A percentile compares a stretch with the other conserved stretches of the same genome.
phyloP scores from a whole-genome alignment of 805 yeast species.

The Blastobotrys mokoenaii region DNA sequence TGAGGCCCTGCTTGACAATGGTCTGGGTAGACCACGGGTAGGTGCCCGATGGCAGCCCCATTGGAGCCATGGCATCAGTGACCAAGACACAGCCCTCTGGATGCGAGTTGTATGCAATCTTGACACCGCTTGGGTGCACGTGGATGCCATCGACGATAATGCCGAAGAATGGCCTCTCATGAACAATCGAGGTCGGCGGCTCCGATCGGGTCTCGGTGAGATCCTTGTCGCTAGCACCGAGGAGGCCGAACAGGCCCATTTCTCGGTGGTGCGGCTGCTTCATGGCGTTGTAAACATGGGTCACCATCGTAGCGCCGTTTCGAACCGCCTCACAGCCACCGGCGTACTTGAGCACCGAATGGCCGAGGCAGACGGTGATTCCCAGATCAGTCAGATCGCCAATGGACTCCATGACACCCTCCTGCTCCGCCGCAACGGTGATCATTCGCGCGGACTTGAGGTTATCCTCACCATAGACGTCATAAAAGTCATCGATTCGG shows the following conservation, averaged over 20 bases:
- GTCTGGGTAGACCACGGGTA: slow-evolving; percentile 43
- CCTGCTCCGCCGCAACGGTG: slow-evolving; percentile 47
- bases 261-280: slow-evolving; percentile 51
- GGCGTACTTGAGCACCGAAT: slow-evolving; percentile 33
- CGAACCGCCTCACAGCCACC: slow-evolving; percentile 35
- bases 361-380: slow-evolving; percentile 40
- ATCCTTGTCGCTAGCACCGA: slow-evolving; percentile 27
- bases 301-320: slow-evolving; percentile 51
- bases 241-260: slow-evolving; percentile 47
- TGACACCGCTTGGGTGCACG: slow-evolving; percentile 46
- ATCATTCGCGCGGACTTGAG: slow-evolving; percentile 30
- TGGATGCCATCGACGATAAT: slow-evolving; percentile 52
- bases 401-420: slow-evolving; percentile 38
- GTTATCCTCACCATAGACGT: slow-evolving; percentile 37
- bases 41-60: slow-evolving; percentile 50
- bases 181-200: neutral
- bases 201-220: slow-evolving; percentile 5
- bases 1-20: slow-evolving; percentile 41
- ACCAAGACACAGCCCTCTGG: slow-evolving; percentile 48
- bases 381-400: slow-evolving; percentile 29
- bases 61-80: slow-evolving; percentile 51
- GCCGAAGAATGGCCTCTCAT: slow-evolving; percentile 40
- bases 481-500: slow-evolving; percentile 22
- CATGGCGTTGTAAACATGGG: slow-evolving; percentile 58
- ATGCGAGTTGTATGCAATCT: slow-evolving; percentile 41